Percentiles rank a stretch among this genome's conserved stretches.
phyloP scores from a whole-genome alignment of 2,329 filamentous ascomycete genomes.

The Colletotrichum sp. region DNA sequence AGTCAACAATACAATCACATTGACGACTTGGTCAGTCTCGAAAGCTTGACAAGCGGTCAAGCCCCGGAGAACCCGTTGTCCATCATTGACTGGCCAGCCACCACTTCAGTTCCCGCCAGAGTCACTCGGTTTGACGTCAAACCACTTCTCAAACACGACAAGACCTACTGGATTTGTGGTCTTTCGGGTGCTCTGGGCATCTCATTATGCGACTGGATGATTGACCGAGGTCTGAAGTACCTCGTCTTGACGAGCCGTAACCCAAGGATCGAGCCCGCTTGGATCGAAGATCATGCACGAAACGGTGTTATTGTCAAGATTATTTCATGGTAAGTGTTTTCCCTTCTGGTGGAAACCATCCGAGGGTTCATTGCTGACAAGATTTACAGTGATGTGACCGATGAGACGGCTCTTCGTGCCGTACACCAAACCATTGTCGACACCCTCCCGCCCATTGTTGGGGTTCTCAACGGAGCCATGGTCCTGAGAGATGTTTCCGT shows the following conservation, averaged over 20 bases:
- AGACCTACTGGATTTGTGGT: constrained; percentile 36
- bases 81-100: background rate
- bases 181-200: constrained; percentile 34
- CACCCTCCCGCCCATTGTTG: background rate
- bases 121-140: background rate
- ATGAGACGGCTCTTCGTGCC: background rate
- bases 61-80: background rate
- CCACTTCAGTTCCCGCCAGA: background rate
- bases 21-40: background rate
- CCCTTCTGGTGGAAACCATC: background rate
- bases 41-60: background rate
- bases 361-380: background rate
- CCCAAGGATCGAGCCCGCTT: constrained; percentile 27
- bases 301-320: constrained; percentile 33
- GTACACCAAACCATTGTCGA: background rate
- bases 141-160: constrained; percentile 7
- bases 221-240: constrained; percentile 33
- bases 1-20: background rate
- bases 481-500: constrained; percentile 22
- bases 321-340: constrained; percentile 26
- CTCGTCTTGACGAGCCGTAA: constrained; percentile 40
- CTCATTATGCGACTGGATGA: constrained; percentile 41
- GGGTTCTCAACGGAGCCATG: background rate
- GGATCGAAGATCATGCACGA: background rate
- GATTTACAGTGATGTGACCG: background rate